These are phyloP conservation scores for Psilocybe azurescens DNA, from an alignment of 768 basidiomycete species.

Conservation along the genomic window DNA sequence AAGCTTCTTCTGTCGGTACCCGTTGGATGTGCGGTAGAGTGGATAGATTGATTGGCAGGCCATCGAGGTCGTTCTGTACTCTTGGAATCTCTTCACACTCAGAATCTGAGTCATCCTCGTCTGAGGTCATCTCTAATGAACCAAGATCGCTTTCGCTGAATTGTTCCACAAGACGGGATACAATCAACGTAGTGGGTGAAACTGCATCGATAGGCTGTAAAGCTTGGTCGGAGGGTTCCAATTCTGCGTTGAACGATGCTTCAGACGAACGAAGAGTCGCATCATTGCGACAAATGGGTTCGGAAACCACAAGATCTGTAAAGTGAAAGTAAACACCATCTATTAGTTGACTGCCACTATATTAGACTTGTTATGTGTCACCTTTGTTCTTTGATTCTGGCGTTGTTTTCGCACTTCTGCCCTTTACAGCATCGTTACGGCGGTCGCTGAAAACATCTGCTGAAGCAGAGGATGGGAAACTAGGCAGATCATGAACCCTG, in stretches of 20 bases:
- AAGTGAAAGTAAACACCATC: too few relatives aligned
- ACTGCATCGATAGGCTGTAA: background rate
- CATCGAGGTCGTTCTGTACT: background rate
- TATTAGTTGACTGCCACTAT: too few relatives aligned
- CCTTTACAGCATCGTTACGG: background rate
- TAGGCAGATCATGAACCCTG: slow-evolving; percentile 2
- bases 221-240: background rate
- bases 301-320: too few relatives aligned
- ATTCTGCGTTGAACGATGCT: background rate
- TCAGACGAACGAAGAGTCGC: background rate
- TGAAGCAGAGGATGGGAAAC: background rate
- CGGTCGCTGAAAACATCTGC: background rate
- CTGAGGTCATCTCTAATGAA: slow-evolving; percentile 18
- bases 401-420: background rate
- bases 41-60: background rate
- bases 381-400: background rate
- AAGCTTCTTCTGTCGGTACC: background rate
- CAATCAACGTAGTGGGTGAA: background rate
- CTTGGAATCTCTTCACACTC: slow-evolving; percentile 11
- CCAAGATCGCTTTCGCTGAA: slow-evolving; percentile 14
- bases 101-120: slow-evolving; percentile 9
- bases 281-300: too few relatives aligned
- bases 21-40: background rate
- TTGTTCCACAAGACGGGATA: slow-evolving; percentile 4
- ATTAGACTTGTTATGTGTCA: background rate